Conservation (phyloP, 352 stramenopile genomes). For the Aphanomyces stellatus region DNA sequence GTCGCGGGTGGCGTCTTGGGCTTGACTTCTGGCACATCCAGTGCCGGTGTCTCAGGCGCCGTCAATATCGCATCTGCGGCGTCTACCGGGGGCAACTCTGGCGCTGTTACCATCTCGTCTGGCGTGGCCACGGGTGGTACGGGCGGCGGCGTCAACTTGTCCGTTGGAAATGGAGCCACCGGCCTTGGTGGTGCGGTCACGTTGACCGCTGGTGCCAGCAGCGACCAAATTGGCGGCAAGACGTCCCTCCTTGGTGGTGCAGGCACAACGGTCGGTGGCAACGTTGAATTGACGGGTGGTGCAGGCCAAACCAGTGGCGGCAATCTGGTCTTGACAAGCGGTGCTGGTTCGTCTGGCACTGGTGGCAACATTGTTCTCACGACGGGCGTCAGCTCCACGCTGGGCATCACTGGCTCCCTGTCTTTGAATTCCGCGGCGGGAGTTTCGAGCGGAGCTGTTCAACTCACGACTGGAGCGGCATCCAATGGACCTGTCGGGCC, state of each 20-base stretch:
- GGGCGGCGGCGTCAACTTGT: neutral
- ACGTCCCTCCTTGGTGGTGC: constrained; percentile 21
- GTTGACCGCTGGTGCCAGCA: constrained; percentile 22
- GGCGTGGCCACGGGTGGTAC: neutral
- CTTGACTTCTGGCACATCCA: neutral
- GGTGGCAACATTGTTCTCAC: neutral
- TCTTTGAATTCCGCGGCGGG: neutral
- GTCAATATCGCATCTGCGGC: neutral
- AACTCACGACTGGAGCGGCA: neutral
- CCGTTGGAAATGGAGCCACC: neutral
- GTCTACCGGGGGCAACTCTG: constrained; percentile 2
- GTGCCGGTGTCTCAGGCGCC: neutral
- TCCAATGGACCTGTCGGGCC: neutral
- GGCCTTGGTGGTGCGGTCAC: neutral
- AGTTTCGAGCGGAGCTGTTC: neutral
- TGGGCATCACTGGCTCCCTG: neutral
- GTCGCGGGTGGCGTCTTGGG: constrained; percentile 4
- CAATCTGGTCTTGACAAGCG: neutral
- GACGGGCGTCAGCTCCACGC: neutral
- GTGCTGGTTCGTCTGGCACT: neutral
- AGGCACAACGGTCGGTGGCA: constrained; percentile 33
- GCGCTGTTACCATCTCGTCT: neutral
- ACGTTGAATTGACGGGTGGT: constrained; percentile 22
- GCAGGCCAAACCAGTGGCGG: constrained; percentile 1
- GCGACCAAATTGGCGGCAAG: constrained; percentile 26